phyloP scores from a whole-genome alignment of 2,329 filamentous ascomycete species.

The Penicillium sp. region DNA sequence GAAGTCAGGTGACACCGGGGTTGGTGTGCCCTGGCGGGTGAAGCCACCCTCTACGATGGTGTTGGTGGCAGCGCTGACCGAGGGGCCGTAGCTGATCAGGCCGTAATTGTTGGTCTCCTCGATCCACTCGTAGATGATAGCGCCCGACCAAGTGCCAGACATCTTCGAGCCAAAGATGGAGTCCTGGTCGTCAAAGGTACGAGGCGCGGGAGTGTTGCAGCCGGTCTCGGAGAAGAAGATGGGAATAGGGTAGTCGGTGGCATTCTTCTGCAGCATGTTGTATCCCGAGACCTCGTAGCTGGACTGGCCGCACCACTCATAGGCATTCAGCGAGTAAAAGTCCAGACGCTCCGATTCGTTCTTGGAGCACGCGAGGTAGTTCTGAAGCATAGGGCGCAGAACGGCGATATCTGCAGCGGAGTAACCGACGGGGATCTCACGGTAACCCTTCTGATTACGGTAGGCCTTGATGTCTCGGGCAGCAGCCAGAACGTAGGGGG shows the following conservation, averaged over 20 bases:
- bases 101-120: slow-evolving; percentile 84
- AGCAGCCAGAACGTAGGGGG: slow-evolving; percentile 83
- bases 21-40: slow-evolving; percentile 74
- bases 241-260: slow-evolving; percentile 75
- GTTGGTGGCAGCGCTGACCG: slow-evolving; percentile 61
- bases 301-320: slow-evolving; percentile 73
- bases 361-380: slow-evolving; percentile 79
- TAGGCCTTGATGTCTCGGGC: slow-evolving; percentile 83
- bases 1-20: slow-evolving; percentile 76
- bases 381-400: slow-evolving; percentile 68
- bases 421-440: slow-evolving; percentile 83
- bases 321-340: slow-evolving; percentile 86
- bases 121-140: slow-evolving; percentile 91
- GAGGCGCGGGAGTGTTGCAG: slow-evolving; percentile 65
- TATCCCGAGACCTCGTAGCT: slow-evolving; percentile 72
- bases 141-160: slow-evolving; percentile 72
- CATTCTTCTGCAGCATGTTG: slow-evolving; percentile 68
- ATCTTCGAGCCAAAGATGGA: slow-evolving; percentile 79
- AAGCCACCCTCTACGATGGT: slow-evolving; percentile 68
- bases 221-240: slow-evolving; percentile 91
- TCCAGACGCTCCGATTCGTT: slow-evolving; percentile 73
- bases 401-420: slow-evolving; percentile 83
- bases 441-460: slow-evolving; percentile 75
- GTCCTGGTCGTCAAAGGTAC: slow-evolving; percentile 66
- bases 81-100: slow-evolving; percentile 74